A percentile compares a stretch with the other conserved stretches of the same genome.
phyloP scores from a whole-genome alignment of 108 stramenopile genomes.

The Skeletonema costatum region DNA sequence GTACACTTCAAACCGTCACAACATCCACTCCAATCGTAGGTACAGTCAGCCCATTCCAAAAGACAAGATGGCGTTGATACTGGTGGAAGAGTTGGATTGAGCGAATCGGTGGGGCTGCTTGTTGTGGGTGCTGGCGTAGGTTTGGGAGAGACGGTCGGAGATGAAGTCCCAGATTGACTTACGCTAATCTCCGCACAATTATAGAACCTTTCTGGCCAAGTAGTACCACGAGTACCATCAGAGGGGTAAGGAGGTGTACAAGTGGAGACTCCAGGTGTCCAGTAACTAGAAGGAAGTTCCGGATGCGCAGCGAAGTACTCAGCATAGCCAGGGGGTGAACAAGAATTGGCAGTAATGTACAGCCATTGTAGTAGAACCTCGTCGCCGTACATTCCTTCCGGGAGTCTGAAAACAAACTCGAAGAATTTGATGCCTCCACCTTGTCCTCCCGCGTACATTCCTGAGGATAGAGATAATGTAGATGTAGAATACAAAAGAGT shows the following conservation, averaged over 20 bases:
- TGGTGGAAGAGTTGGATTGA: constrained; percentile 1
- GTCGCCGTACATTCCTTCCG: constrained; percentile 49
- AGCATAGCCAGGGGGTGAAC: constrained; percentile 50
- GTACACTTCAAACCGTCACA: constrained; percentile 17
- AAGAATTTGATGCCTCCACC: constrained; percentile 35
- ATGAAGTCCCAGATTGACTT: background rate
- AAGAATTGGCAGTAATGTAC: constrained; percentile 57
- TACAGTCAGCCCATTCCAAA: constrained; percentile 6
- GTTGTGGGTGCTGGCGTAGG: constrained; percentile 13
- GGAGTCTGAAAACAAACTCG: constrained; percentile 37
- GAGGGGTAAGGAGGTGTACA: constrained; percentile 35
- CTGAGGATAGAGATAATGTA: background rate
- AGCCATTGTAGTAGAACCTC: constrained; percentile 55
- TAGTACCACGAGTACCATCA: constrained; percentile 20
- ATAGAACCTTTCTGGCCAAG: constrained; percentile 33
- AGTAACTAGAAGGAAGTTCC: constrained; percentile 16
- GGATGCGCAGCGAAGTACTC: constrained; percentile 40
- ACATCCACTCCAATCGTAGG: constrained; percentile 6
- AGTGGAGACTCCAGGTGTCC: constrained; percentile 13
- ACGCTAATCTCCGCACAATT: constrained; percentile 35
- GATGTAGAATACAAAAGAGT: background rate
- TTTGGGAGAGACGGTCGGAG: constrained; percentile 22
- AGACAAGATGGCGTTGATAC: constrained; percentile 1
- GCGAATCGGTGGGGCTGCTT: background rate
- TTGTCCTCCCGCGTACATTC: constrained; percentile 45